A percentile compares a stretch with the other conserved stretches of the same genome.
These are phyloP conservation scores for Verticillium alfalfae DNA, from an alignment of 2,329 filamentous ascomycete species.

Conservation along the genomic window DNA sequence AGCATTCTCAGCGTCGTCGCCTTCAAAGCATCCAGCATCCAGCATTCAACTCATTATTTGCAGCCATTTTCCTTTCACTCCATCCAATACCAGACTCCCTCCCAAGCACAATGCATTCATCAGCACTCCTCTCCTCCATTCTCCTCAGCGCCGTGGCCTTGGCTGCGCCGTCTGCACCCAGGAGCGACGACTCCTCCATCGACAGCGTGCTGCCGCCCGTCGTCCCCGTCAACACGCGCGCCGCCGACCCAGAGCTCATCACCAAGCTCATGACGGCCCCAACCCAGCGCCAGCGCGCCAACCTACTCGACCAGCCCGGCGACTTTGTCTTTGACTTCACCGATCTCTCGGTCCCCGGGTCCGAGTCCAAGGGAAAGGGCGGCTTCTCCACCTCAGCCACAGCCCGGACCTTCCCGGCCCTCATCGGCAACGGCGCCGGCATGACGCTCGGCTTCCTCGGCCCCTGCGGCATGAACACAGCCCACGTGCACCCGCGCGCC, in stretches of 20 bases:
- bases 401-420: slow-evolving; percentile 42
- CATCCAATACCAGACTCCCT: neutral
- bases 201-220: slow-evolving; percentile 17
- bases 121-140: slow-evolving; percentile 6
- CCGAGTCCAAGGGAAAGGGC: slow-evolving; percentile 23
- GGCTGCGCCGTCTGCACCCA: slow-evolving; percentile 5
- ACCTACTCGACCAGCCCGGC: slow-evolving; percentile 23
- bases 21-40: neutral
- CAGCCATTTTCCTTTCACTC: neutral
- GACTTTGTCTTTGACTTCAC: slow-evolving; percentile 39
- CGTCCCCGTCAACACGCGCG: slow-evolving; percentile 35
- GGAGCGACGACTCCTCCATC: slow-evolving; percentile 7
- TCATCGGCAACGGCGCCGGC: slow-evolving; percentile 38
- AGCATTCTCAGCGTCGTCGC: neutral
- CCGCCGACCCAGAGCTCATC: slow-evolving; percentile 37
- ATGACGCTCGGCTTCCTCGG: slow-evolving; percentile 44
- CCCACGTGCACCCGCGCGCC: slow-evolving; percentile 40
- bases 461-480: slow-evolving; percentile 45
- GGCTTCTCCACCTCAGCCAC: slow-evolving; percentile 33
- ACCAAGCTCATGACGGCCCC: slow-evolving; percentile 33
- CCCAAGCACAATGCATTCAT: slow-evolving; percentile 7
- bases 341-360: slow-evolving; percentile 8
- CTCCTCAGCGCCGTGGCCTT: slow-evolving; percentile 10
- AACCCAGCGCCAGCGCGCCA: slow-evolving; percentile 23
- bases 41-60: neutral